Evolutionary conservation across 768 basidiomycete genomes (phyloP).

Genomic region (Holtermanniella nyarrowii): DNA sequence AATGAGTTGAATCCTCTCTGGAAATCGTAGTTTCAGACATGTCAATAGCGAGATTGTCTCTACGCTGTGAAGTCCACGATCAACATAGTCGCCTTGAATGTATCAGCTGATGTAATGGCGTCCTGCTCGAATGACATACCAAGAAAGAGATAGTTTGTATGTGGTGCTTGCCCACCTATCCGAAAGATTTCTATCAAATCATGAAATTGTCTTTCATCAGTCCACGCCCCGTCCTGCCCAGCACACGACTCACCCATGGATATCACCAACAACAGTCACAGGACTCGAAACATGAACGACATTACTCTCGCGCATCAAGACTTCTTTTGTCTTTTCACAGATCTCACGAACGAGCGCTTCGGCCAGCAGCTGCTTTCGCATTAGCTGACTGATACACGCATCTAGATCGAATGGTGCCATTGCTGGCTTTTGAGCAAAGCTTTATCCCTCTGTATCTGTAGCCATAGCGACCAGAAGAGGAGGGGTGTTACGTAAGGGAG

Average conservation of each 20-base stretch:
- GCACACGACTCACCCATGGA: conserved; percentile 71
- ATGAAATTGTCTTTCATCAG: conserved; percentile 79
- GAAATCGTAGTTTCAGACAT: conserved; percentile 92
- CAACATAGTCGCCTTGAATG: conserved; percentile 85
- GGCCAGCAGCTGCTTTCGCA: conserved; percentile 84
- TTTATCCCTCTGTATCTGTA: too few relatives aligned
- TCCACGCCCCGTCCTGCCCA: conserved; percentile 38
- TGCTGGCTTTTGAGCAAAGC: too few relatives aligned
- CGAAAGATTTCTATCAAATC: conserved; percentile 98
- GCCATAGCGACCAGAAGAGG: too few relatives aligned
- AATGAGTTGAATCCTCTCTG: conserved; percentile 90
- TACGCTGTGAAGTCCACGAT: conserved; percentile 92
- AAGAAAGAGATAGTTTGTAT: conserved; percentile 97
- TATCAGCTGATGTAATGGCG: background rate
- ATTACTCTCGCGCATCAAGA: conserved; percentile 96
- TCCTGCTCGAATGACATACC: conserved; percentile 52
- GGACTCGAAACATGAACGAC: conserved; percentile 95
- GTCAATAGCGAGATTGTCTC: conserved; percentile 96
- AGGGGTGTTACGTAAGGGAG: too few relatives aligned
- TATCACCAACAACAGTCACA: conserved; percentile 97
- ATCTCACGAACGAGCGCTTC: conserved; percentile 93
- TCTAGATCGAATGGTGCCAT: conserved; percentile 72
- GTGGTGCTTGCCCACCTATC: conserved; percentile 91
- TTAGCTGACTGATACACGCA: conserved; percentile 82
- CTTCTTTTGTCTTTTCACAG: conserved; percentile 99